phyloP scores from a whole-genome alignment of 768 basidiomycete species.

The Xerocomellus chrysenteron region DNA sequence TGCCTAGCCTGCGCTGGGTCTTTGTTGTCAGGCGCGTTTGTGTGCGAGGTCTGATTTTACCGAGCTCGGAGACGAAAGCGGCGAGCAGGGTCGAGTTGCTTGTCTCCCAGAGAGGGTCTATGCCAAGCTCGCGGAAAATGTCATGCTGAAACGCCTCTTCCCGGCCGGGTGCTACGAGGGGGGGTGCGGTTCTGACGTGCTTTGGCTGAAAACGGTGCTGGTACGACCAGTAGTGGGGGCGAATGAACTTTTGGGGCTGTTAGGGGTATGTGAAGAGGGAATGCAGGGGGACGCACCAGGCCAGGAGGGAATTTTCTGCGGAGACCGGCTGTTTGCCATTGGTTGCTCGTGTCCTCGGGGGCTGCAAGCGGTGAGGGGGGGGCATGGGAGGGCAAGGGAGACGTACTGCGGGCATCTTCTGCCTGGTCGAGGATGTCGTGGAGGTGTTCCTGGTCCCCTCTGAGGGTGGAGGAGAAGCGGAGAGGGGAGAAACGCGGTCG shows the following conservation, averaged over 20 bases:
- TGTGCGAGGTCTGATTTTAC: constrained; percentile 72
- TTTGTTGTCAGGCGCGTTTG: constrained; percentile 72
- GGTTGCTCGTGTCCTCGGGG: neutral
- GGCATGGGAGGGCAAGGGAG: accelerated
- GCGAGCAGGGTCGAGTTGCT: constrained; percentile 59
- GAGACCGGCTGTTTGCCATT: constrained; percentile 25
- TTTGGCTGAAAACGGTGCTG: constrained; percentile 35
- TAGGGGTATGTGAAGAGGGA: neutral
- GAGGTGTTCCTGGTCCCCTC: constrained; percentile 24
- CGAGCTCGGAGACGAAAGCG: constrained; percentile 67
- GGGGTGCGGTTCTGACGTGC: constrained; percentile 25
- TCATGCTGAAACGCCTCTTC: constrained; percentile 57
- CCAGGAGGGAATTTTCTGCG: constrained; percentile 28
- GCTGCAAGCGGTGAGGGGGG: constrained; percentile 9
- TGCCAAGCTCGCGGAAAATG: constrained; percentile 63
- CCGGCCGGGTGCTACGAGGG: constrained; percentile 56
- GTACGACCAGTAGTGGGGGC: constrained; percentile 44
- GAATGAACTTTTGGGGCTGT: constrained; percentile 40
- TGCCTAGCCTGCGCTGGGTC: constrained; percentile 75
- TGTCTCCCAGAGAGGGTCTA: constrained; percentile 74
- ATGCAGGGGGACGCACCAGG: constrained; percentile 13
- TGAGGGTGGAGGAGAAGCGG: constrained; percentile 19
- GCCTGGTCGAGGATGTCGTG: constrained; percentile 27
- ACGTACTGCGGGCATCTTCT: constrained; percentile 18
- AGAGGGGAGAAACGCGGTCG: neutral